A percentile compares a stretch with the other conserved stretches of the same genome.
Conservation (phyloP, 192 early-diverging fungal genomes). For the Rhizoclosmatium sp. region DNA sequence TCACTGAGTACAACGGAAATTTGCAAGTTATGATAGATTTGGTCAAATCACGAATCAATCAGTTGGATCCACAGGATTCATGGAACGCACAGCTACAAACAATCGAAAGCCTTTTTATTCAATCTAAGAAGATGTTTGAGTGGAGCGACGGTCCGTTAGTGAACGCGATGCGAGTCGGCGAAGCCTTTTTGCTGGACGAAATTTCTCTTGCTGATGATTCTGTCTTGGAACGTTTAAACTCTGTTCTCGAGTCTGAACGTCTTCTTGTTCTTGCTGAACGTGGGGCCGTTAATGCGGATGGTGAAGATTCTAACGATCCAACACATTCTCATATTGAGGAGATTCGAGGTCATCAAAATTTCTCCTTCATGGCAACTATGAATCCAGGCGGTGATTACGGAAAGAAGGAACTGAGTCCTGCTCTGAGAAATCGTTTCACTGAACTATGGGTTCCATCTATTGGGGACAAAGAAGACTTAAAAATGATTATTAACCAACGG, state of each 20-base stretch:
- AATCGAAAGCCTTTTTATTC: slow-evolving; percentile 10
- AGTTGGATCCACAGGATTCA: slow-evolving; percentile 5
- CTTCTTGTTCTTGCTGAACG: slow-evolving; percentile 91
- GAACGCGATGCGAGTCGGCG: slow-evolving; percentile 84
- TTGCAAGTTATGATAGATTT: slow-evolving; percentile 25
- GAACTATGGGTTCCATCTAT: slow-evolving; percentile 97
- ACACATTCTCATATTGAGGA: slow-evolving; percentile 67
- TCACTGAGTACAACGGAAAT: slow-evolving; percentile 23
- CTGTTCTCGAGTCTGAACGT: slow-evolving; percentile 87
- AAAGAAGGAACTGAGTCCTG: slow-evolving; percentile 97
- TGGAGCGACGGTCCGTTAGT: slow-evolving; percentile 98
- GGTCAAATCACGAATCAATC: slow-evolving; percentile 9
- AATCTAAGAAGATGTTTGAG: slow-evolving; percentile 77
- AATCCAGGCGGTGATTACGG: slow-evolving; percentile 99
- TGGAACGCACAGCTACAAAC: neutral
- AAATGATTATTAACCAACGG: slow-evolving; percentile 49
- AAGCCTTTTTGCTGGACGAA: slow-evolving; percentile 95
- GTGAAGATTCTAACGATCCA: neutral
- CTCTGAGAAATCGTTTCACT: slow-evolving; percentile 96
- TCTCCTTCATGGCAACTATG: slow-evolving; percentile 98
- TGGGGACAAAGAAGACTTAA: slow-evolving; percentile 77
- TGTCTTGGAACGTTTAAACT: slow-evolving; percentile 95
- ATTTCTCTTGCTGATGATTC: slow-evolving; percentile 98
- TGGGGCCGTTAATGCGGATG: slow-evolving; percentile 54
- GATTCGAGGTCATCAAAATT: slow-evolving; percentile 70